phyloP scores from a whole-genome alignment of 306 rosid genomes.

The Lablab purpureus region DNA sequence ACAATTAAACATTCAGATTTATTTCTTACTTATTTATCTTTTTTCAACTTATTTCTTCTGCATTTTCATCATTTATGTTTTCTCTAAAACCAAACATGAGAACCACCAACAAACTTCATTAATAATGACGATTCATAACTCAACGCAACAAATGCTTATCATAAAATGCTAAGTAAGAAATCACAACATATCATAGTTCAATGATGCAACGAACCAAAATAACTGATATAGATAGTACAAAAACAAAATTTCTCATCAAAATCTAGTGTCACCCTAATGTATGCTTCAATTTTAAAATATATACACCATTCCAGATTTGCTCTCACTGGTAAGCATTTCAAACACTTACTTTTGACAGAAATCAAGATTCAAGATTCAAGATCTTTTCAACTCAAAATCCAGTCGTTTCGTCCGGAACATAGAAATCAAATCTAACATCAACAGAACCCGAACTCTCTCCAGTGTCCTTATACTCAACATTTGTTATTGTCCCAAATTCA shows the following conservation, averaged over 20 bases:
- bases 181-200: conserved; percentile 30
- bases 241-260: conserved; percentile 45
- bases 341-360: conserved; percentile 40
- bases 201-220: conserved; percentile 39
- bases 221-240: conserved; percentile 34
- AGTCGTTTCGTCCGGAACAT: conserved; percentile 54
- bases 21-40: too few species aligned
- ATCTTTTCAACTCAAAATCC: conserved; percentile 40
- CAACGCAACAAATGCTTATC: conserved; percentile 35
- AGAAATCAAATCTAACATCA: conserved; percentile 64
- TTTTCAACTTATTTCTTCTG: too few species aligned
- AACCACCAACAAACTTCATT: too few species aligned
- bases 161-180: conserved; percentile 3
- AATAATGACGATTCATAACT: conserved; percentile 10
- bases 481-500: conserved; percentile 79
- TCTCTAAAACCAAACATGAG: too few species aligned
- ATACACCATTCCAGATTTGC: conserved; percentile 47
- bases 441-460: conserved; percentile 82
- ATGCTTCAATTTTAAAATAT: conserved; percentile 47
- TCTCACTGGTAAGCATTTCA: conserved; percentile 39
- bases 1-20: too few species aligned
- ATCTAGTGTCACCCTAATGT: conserved; percentile 38
- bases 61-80: too few species aligned
- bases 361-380: conserved; percentile 37
- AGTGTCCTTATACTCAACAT: conserved; percentile 84